Percentiles rank a stretch among this genome's conserved stretches.
These are phyloP conservation scores for Pyrenophora seminiperda DNA, from an alignment of 2,329 filamentous ascomycete species.

Conservation along the genomic window DNA sequence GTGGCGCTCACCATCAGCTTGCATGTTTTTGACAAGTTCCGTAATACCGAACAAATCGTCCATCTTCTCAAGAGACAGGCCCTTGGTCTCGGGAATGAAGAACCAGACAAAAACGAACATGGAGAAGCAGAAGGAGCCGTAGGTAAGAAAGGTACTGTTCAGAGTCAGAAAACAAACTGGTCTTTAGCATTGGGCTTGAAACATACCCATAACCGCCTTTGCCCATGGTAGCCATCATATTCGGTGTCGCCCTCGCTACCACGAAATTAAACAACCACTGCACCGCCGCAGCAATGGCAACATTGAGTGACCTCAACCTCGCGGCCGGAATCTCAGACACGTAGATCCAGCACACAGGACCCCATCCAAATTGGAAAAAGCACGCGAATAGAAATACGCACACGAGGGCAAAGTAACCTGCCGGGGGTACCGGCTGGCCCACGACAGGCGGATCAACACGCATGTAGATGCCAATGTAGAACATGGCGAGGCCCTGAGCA, in stretches of 20 bases:
- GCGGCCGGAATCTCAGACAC: constrained; percentile 72
- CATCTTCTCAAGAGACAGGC: constrained; percentile 66
- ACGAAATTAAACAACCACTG: constrained; percentile 77
- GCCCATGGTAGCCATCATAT: constrained; percentile 66
- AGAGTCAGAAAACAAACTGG: constrained; percentile 43
- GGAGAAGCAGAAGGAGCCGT: constrained; percentile 66
- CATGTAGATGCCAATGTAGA: constrained; percentile 74
- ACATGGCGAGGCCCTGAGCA: constrained; percentile 67
- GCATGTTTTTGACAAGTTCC: constrained; percentile 50
- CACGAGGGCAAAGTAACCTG: constrained; percentile 72
- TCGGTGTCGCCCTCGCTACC: constrained; percentile 69
- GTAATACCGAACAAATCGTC: constrained; percentile 69
- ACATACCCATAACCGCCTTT: constrained; percentile 56
- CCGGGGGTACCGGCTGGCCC: constrained; percentile 62
- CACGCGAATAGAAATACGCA: constrained; percentile 75
- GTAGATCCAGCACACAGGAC: constrained; percentile 74
- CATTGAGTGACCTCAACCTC: constrained; percentile 68
- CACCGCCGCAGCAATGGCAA: constrained; percentile 66
- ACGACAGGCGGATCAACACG: constrained; percentile 63
- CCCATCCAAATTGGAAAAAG: constrained; percentile 67
- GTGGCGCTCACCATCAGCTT: constrained; percentile 39
- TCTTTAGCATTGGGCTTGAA: constrained; percentile 34
- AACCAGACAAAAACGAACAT: constrained; percentile 72
- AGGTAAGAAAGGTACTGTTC: constrained; percentile 70
- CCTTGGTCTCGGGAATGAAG: constrained; percentile 75